phyloP scores from a whole-genome alignment of 306 rosid genomes.

The Rosa persica region DNA sequence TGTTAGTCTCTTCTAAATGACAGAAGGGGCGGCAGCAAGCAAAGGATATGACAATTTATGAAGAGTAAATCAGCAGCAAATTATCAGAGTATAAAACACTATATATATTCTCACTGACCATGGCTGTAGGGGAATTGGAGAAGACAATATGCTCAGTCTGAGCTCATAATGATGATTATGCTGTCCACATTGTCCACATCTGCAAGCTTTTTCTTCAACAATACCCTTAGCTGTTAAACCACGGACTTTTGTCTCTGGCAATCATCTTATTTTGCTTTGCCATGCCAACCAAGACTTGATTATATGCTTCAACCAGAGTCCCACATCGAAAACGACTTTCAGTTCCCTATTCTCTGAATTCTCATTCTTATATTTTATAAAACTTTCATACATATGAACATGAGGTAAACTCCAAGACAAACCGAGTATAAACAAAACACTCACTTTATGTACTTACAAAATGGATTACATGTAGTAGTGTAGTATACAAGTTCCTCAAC shows the following conservation, averaged over 20 bases:
- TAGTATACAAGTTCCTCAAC: constrained; percentile 70
- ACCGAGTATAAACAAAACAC: constrained; percentile 55
- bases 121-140: not conserved
- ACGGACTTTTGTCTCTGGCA: constrained; percentile 27
- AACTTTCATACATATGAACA: not conserved
- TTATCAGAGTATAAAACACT: not conserved
- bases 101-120: not conserved
- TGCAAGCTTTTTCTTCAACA: not conserved
- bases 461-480: constrained; percentile 58
- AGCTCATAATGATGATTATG: constrained; percentile 1
- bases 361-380: not conserved
- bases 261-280: constrained; percentile 23
- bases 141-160: not conserved
- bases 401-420: constrained; percentile 10
- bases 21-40: too few relatives aligned
- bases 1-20: not conserved
- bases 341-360: not conserved
- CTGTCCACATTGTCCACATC: constrained; percentile 1
- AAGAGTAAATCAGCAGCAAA: not conserved
- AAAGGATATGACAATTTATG: not conserved
- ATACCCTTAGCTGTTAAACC: not conserved
- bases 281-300: constrained; percentile 31
- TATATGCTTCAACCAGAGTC: constrained; percentile 47
- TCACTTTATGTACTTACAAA: constrained; percentile 74
- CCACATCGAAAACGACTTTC: constrained; percentile 29